phyloP scores from a whole-genome alignment of 768 basidiomycete species.

The Termitomyces sp. region DNA sequence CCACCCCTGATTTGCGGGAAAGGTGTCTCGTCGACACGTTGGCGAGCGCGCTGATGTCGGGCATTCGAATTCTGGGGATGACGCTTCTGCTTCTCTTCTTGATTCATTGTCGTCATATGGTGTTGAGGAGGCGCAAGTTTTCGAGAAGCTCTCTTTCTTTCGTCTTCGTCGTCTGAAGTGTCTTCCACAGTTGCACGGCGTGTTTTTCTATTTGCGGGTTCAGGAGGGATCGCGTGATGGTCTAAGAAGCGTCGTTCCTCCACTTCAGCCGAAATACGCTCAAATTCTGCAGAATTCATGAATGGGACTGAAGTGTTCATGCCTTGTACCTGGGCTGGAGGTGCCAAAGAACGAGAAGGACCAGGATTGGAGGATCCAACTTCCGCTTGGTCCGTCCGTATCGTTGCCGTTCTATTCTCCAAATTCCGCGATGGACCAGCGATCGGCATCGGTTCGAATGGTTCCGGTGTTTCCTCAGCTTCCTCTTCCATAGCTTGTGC shows the following conservation, averaged over 20 bases:
- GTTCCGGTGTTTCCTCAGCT: constrained; percentile 27
- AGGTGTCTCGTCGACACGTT: constrained; percentile 35
- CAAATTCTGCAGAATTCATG: constrained; percentile 53
- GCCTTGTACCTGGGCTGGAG: background rate
- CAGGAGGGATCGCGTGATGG: background rate
- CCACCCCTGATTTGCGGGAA: constrained; percentile 84
- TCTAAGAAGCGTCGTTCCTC: constrained; percentile 19
- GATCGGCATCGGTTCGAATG: constrained; percentile 29
- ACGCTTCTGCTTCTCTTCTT: background rate
- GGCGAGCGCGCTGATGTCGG: background rate
- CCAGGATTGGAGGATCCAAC: constrained; percentile 32
- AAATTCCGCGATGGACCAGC: constrained; percentile 23
- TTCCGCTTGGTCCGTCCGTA: constrained; percentile 51
- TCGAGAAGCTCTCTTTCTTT: background rate
- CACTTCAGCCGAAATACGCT: constrained; percentile 60
- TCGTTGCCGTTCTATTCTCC: constrained; percentile 44
- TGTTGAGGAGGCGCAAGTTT: background rate
- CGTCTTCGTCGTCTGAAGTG: constrained; percentile 10
- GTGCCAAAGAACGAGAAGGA: constrained; percentile 10
- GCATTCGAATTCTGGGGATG: background rate
- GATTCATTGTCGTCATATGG: background rate
- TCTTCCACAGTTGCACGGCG: constrained; percentile 11
- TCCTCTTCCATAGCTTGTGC: constrained; percentile 22
- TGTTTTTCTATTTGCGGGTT: background rate
- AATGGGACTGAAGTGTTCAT: constrained; percentile 26